Evolutionary conservation across 1,284 basidiomycete genomes (phyloP), one percentile per base, ranked within the genome.

Genomic region (Cryptococcus sp.): DNA sequence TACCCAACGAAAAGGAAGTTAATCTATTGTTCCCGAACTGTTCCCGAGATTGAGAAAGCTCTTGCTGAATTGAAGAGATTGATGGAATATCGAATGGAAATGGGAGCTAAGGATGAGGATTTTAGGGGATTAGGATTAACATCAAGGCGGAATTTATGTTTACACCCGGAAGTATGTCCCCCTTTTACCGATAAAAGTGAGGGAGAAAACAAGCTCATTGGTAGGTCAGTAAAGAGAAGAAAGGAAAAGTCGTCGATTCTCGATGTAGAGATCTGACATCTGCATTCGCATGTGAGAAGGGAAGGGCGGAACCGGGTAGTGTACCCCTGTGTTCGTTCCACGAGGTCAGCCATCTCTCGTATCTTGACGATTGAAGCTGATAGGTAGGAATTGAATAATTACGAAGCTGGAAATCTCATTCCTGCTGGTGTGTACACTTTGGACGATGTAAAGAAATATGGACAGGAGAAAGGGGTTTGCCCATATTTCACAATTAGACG

Each of bases 11-110:
- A 86, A 56, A 83, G 96, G 58, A 98, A 98, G 74, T 84, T 99
- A 61, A 87, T 99, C 62, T 99, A 99, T 75, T 99, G 96, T 76
- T 98, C 96, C 22, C 93, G 96, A 69, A 99, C 96, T 2, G 96
- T 99, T n/a, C 96, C 96, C 5, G 96, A 99, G 77, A 99, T 99
- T 63, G 96, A 99, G 75, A 99, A 99, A 75, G 96, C 96, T 0
- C 79, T 99, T 45, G 85, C 92, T 1, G 96, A 99, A 77, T 78
- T 99, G 67, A 96, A 98, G 74, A 80, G 94, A 44, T 77, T 99
- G 37, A 91, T 99, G 86, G 85, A 85, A 32, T 98, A 98, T 72
- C 85, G 96, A 40, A 86, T 87, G 57, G 80, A 90, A 61, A 85
- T 76, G 62, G 76, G 80, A 45, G 82, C 82, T 50, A 90, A 89